A percentile compares a stretch with the other conserved stretches of the same genome.
Evolutionary conservation across 805 yeast species (phyloP).

Genomic region (Sugiyamaella boreocaroliniensis): DNA sequence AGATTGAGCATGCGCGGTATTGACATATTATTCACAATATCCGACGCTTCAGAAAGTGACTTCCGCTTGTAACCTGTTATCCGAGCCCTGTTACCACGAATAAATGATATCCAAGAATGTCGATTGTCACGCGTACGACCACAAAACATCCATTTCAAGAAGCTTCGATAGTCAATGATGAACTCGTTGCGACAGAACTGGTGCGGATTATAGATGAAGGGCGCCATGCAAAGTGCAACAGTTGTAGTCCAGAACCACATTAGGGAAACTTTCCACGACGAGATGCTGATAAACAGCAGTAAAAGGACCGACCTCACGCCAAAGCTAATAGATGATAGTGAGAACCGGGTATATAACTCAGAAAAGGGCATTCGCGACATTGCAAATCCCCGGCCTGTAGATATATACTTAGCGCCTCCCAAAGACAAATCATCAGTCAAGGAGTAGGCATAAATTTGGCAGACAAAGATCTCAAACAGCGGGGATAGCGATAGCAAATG

Average conservation of each 20-base stretch:
- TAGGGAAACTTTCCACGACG: conserved; percentile 75
- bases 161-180: conserved; percentile 82
- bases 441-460: conserved; percentile 68
- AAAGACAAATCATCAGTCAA: conserved; percentile 59
- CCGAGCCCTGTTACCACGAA: conserved; percentile 62
- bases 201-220: conserved; percentile 88
- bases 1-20: conserved; percentile 67
- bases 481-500: conserved; percentile 71
- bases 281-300: conserved; percentile 49
- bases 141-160: conserved; percentile 64
- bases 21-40: conserved; percentile 40
- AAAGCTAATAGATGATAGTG: conserved; percentile 59
- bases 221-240: conserved; percentile 75
- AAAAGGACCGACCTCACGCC: conserved; percentile 49
- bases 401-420: conserved; percentile 78
- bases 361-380: conserved; percentile 63
- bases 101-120: conserved; percentile 60
- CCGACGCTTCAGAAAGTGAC: conserved; percentile 34
- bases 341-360: conserved; percentile 60
- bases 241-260: conserved; percentile 93
- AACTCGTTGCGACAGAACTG: conserved; percentile 86
- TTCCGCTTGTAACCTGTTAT: conserved; percentile 76
- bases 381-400: conserved; percentile 80
- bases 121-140: conserved; percentile 43
- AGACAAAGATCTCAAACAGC: conserved; percentile 71